Evolutionary conservation across 768 basidiomycete species (phyloP).

Genomic region (Tylopilus sp.): DNA sequence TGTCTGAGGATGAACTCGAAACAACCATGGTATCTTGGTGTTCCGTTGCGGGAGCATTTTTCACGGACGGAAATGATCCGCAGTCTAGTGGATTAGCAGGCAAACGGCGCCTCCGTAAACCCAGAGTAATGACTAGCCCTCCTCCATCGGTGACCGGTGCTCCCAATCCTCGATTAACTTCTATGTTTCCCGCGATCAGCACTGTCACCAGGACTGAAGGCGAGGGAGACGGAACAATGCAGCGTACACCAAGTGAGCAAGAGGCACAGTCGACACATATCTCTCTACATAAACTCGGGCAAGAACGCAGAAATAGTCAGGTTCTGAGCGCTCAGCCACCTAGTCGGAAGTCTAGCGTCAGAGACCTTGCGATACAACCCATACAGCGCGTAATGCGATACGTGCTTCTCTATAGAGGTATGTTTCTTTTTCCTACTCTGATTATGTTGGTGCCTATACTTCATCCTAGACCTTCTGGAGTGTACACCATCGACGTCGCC

Average conservation of each 20-base stretch:
- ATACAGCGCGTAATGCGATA: constrained; percentile 64
- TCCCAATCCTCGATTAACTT: constrained; percentile 10
- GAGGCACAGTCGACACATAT: neutral
- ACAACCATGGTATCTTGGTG: constrained; percentile 54
- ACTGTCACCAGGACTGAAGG: constrained; percentile 3
- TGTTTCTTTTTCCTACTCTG: constrained; percentile 4
- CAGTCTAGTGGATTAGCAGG: constrained; percentile 9
- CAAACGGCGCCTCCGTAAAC: constrained; percentile 26
- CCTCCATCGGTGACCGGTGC: constrained; percentile 7
- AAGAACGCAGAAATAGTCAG: neutral
- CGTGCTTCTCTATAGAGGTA: constrained; percentile 58
- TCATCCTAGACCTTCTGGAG: constrained; percentile 45
- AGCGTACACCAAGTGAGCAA: neutral
- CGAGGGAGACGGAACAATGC: constrained; percentile 3
- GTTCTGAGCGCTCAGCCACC: constrained; percentile 1
- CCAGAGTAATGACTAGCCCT: constrained; percentile 6
- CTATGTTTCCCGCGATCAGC: constrained; percentile 8
- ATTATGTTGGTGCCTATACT: constrained; percentile 1
- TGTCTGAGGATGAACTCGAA: constrained; percentile 50
- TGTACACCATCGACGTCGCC: constrained; percentile 48
- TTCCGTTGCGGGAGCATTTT: constrained; percentile 34
- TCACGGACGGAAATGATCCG: constrained; percentile 24
- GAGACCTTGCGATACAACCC: constrained; percentile 63
- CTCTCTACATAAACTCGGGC: neutral
- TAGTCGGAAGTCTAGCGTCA: constrained; percentile 32